A percentile compares a stretch with the other conserved stretches of the same genome.
These are phyloP conservation scores for Odontarrhena argentea DNA, from an alignment of 345 rosid genomes.

Conservation along the genomic window DNA sequence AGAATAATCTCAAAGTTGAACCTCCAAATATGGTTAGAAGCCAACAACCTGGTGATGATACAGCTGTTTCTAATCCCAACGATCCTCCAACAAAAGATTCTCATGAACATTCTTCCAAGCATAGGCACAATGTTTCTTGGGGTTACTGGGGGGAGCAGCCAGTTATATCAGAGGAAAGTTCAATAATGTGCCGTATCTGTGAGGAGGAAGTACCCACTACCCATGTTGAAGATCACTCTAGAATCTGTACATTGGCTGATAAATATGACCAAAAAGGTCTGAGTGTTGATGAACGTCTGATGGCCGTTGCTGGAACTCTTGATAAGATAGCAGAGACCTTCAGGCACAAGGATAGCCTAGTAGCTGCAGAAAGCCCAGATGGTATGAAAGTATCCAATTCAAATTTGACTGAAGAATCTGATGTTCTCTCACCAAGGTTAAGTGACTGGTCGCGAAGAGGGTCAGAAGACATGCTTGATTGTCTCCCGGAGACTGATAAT, in stretches of 20 bases:
- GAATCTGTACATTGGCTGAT: slow-evolving; percentile 94
- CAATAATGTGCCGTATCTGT: slow-evolving; percentile 97
- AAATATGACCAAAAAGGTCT: slow-evolving; percentile 87
- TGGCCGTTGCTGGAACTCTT: slow-evolving; percentile 81
- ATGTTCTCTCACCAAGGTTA: slow-evolving; percentile 82
- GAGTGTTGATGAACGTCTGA: slow-evolving; percentile 85
- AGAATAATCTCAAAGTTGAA: slow-evolving; percentile 55
- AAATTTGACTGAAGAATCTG: slow-evolving; percentile 85
- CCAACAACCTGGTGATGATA: slow-evolving; percentile 53
- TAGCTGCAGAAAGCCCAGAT: slow-evolving; percentile 80
- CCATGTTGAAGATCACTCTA: slow-evolving; percentile 93
- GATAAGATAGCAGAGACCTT: slow-evolving; percentile 85
- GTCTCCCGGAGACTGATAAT: slow-evolving; percentile 86
- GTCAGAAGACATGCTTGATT: slow-evolving; percentile 98
- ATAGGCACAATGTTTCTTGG: slow-evolving; percentile 89
- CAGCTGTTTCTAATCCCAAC: slow-evolving; percentile 51
- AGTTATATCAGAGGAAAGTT: slow-evolving; percentile 66
- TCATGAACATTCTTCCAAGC: slow-evolving; percentile 67
- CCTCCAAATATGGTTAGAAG: slow-evolving; percentile 44
- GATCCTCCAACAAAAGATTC: slow-evolving; percentile 60
- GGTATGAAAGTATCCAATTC: slow-evolving; percentile 87
- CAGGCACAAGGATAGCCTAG: slow-evolving; percentile 73
- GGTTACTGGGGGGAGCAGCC: slow-evolving; percentile 93
- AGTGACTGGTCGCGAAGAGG: slow-evolving; percentile 99
- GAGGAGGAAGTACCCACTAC: slow-evolving; percentile 95